These are phyloP conservation scores for Phytophthora litchii DNA, from an alignment of 352 stramenopile genomes.

Conservation along the genomic window DNA sequence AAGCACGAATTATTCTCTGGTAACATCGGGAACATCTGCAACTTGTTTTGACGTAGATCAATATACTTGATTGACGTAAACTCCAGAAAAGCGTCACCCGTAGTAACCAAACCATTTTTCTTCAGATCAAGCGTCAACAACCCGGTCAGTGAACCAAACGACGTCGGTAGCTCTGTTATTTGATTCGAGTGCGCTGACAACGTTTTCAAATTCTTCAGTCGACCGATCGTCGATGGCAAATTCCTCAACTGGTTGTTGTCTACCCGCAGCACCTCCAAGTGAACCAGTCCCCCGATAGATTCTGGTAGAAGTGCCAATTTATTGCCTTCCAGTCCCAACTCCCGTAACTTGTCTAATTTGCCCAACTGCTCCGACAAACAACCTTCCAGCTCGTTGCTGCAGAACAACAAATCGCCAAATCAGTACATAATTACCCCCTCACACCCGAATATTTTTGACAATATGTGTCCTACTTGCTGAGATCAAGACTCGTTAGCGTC, in stretches of 20 bases:
- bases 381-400: conserved; percentile 67
- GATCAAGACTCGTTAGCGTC: conserved; percentile 67
- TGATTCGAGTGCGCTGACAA: conserved; percentile 71
- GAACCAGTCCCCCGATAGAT: conserved; percentile 41
- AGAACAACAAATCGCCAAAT: conserved; percentile 7
- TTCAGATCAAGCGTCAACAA: conserved; percentile 73
- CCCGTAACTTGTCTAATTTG: conserved; percentile 57
- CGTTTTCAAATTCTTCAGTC: conserved; percentile 53
- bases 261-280: conserved; percentile 66
- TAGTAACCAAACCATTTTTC: conserved; percentile 65
- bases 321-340: conserved; percentile 71
- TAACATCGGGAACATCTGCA: conserved; percentile 63
- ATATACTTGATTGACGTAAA: conserved; percentile 58
- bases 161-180: conserved; percentile 53
- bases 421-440: not conserved
- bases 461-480: conserved; percentile 68
- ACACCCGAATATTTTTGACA: not conserved
- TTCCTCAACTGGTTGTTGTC: conserved; percentile 64
- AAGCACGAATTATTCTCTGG: conserved; percentile 46
- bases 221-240: conserved; percentile 61
- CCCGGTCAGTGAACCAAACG: conserved; percentile 47
- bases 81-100: conserved; percentile 36
- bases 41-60: conserved; percentile 78
- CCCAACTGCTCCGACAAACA: conserved; percentile 54
- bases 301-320: conserved; percentile 65